phyloP scores from a whole-genome alignment of 495 filamentous ascomycete species.

The Bathelium albidoporum region DNA sequence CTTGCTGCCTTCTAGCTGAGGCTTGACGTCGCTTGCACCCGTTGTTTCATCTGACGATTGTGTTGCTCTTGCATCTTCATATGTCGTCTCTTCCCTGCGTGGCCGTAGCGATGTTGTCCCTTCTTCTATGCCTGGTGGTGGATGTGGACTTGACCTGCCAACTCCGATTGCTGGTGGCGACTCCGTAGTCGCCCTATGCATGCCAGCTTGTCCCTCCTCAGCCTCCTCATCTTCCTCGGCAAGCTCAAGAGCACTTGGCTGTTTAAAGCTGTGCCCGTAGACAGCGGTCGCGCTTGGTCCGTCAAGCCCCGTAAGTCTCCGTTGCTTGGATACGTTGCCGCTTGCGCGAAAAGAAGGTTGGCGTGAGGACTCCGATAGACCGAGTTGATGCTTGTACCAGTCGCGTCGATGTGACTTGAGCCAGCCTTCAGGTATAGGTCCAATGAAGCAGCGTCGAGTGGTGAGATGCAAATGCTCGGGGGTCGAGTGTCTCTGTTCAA shows the following conservation, averaged over 20 bases:
- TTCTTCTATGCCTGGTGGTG: not conserved
- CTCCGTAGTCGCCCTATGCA: not conserved
- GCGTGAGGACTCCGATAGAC: slow-evolving; percentile 48
- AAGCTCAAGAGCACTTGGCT: slow-evolving; percentile 30
- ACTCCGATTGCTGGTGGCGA: not conserved
- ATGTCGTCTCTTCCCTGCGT: not conserved
- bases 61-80: slow-evolving; percentile 6
- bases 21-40: not conserved
- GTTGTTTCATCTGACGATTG: not conserved
- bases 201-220: not conserved
- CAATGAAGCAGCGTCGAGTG: slow-evolving; percentile 54
- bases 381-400: slow-evolving; percentile 49
- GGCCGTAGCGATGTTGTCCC: not conserved
- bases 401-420: slow-evolving; percentile 53
- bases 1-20: not conserved
- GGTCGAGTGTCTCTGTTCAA: slow-evolving; percentile 47
- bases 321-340: slow-evolving; percentile 33
- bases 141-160: slow-evolving; percentile 10
- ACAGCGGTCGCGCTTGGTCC: slow-evolving; percentile 32
- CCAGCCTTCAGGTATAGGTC: slow-evolving; percentile 60
- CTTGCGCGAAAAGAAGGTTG: slow-evolving; percentile 45
- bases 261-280: slow-evolving; percentile 34
- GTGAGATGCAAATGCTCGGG: slow-evolving; percentile 55
- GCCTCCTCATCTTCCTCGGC: slow-evolving; percentile 27
- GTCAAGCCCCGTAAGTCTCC: slow-evolving; percentile 32